Evolutionary conservation across 371 early-diverging fungal species (phyloP).

Genomic region (Mycotypha africana): DNA sequence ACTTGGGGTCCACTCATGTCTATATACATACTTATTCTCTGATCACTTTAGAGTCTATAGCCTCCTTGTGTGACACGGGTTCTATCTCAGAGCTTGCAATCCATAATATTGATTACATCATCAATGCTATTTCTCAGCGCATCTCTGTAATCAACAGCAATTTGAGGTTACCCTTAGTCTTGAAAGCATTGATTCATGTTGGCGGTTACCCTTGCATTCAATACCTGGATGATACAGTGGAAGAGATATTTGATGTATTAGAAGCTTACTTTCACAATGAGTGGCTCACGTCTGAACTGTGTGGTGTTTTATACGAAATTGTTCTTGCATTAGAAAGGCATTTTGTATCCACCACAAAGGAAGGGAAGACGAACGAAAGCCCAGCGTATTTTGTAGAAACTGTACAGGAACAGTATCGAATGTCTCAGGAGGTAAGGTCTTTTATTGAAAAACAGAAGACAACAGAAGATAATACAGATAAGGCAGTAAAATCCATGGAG

Average conservation of each 20-base stretch:
- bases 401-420: background rate
- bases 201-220: conserved; percentile 39
- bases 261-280: conserved; percentile 38
- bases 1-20: conserved; percentile 39
- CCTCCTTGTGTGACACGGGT: conserved; percentile 21
- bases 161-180: conserved; percentile 47
- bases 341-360: background rate
- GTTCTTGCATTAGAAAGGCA: conserved; percentile 22
- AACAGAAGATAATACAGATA: conserved; percentile 1
- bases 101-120: conserved; percentile 59
- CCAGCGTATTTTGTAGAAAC: background rate
- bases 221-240: conserved; percentile 53
- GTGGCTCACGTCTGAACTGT: conserved; percentile 32
- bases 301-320: conserved; percentile 37
- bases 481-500: conserved; percentile 20
- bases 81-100: conserved; percentile 35
- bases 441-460: conserved; percentile 12
- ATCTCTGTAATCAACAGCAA: conserved; percentile 37
- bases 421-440: conserved; percentile 22
- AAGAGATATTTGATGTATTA: conserved; percentile 56
- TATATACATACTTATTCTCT: conserved; percentile 35
- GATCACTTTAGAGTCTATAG: conserved; percentile 34
- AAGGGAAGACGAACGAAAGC: background rate
- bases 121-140: conserved; percentile 49
- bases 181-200: conserved; percentile 49